Evolutionary conservation across 1,284 basidiomycete species (phyloP), one percentile per base, ranked within the genome.

Genomic region (Ustilago nuda): DNA sequence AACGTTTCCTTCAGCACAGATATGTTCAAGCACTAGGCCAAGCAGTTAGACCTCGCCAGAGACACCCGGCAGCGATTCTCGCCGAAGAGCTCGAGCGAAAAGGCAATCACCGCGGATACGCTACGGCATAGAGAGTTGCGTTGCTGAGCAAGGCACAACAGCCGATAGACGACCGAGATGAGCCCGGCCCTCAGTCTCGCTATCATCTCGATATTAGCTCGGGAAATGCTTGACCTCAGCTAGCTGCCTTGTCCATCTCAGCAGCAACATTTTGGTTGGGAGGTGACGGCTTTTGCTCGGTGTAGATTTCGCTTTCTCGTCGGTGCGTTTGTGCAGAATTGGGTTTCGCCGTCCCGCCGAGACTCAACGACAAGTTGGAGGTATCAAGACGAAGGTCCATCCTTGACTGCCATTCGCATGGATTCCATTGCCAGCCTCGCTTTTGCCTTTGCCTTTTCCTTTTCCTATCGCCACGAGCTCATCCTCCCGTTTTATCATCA

Each of bases 311-410:
- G 67, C 67, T 70, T 55, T 37, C 43, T 46, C 43, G 39, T 70
- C 67, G 67, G 67, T 70, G 61, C 61, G 51, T 11, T 50, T 12
- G 48, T 50, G 48, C 36, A 43, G 32, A 50, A 56, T n/a, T 30
- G 35, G 30, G 19, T 33, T 43, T 62, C 55, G 59, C 66, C 54
- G 66, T 56, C 12, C 46, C 53, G 54, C 37, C 50, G 41, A 45
- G 30, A 45, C 30, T 48, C 45, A 9, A 23, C 45, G 13, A 30
- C 12, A 8, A n/a, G n/a, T 35, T 41, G 13, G 8, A 35, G 37
- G 68, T 62, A 41, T 35, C 36, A 50, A 50, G 59, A 65, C 68
- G 64, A 72, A 64, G 66, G 69, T 72, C 69, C 69, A 72, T 64
- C 66, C 13, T 66, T 48, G 13, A 27, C 23, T 27, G 23, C 23